phyloP scores from a whole-genome alignment of 176 grass and related monocot species.

The Hordeum vulgare region DNA sequence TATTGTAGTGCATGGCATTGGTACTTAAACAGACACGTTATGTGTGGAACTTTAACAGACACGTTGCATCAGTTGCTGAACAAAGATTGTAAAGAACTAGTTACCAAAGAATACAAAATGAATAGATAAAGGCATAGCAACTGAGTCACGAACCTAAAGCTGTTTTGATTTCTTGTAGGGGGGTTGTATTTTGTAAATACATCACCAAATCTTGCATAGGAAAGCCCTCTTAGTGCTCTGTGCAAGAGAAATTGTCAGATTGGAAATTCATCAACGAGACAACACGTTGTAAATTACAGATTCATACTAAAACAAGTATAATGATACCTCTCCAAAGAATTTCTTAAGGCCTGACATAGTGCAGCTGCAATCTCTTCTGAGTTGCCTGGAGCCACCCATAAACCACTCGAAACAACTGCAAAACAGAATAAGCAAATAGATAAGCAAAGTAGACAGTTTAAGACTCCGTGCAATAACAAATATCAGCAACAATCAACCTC shows the following conservation, averaged over 20 bases:
- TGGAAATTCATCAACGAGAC: slow-evolving; percentile 13
- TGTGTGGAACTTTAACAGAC: neutral
- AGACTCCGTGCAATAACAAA: slow-evolving; percentile 1
- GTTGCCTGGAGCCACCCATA: slow-evolving; percentile 92
- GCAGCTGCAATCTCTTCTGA: slow-evolving; percentile 90
- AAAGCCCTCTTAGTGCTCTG: slow-evolving; percentile 79
- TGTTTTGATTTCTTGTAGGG: slow-evolving; percentile 65
- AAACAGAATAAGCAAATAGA: slow-evolving; percentile 20
- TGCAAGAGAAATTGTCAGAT: slow-evolving; percentile 7
- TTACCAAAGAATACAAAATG: neutral
- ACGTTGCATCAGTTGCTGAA: slow-evolving; percentile 3
- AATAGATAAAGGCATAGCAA: slow-evolving; percentile 20
- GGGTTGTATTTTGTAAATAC: slow-evolving; percentile 86
- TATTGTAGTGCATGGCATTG: slow-evolving; percentile 7
- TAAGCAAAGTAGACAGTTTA: slow-evolving; percentile 18
- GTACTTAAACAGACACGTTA: neutral
- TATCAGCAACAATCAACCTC: slow-evolving; percentile 55
- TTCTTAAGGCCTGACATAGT: slow-evolving; percentile 86
- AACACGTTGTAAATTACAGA: neutral
- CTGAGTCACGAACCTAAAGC: slow-evolving; percentile 44
- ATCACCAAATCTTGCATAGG: slow-evolving; percentile 94
- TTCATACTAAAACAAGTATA: slow-evolving; percentile 21
- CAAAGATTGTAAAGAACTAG: neutral
- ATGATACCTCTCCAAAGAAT: slow-evolving; percentile 88
- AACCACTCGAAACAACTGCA: slow-evolving; percentile 76